phyloP scores from a whole-genome alignment of 176 grass and related monocot species.

The Tillandsia leiboldiana region DNA sequence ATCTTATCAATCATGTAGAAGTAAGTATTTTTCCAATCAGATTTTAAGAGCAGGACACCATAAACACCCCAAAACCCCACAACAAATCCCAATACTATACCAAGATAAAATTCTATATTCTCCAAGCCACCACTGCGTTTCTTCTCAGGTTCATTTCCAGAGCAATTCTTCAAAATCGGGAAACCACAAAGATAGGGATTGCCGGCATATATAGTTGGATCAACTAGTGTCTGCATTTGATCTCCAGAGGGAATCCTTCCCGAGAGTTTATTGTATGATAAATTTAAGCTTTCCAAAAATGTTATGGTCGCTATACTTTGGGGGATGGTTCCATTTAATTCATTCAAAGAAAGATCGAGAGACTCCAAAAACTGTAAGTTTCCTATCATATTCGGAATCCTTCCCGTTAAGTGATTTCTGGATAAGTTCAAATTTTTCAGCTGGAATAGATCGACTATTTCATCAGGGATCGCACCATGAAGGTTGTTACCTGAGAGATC shows the following conservation, averaged over 20 bases:
- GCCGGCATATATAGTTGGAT: slow-evolving; percentile 19
- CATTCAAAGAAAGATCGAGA: slow-evolving; percentile 28
- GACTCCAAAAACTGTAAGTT: slow-evolving; percentile 24
- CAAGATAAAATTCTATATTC: slow-evolving; percentile 2
- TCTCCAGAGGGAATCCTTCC: slow-evolving; percentile 24
- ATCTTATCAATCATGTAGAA: slow-evolving; percentile 4
- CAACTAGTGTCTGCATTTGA: slow-evolving; percentile 33
- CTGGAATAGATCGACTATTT: slow-evolving; percentile 5
- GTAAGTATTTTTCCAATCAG: slow-evolving; percentile 9
- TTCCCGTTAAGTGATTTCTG: slow-evolving; percentile 3
- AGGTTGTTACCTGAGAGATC: slow-evolving; percentile 32
- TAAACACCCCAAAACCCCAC: slow-evolving; percentile 5
- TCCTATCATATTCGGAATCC: slow-evolving; percentile 15
- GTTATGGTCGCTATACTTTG: not conserved
- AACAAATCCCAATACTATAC: slow-evolving; percentile 7
- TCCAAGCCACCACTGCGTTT: not conserved
- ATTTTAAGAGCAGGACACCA: not conserved
- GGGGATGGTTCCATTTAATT: slow-evolving; percentile 22
- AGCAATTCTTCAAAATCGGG: slow-evolving; percentile 14
- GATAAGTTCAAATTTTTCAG: slow-evolving; percentile 29
- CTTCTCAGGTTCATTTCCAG: too few species aligned
- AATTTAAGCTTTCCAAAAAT: slow-evolving; percentile 18
- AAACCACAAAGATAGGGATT: slow-evolving; percentile 23
- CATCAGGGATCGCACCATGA: slow-evolving; percentile 12
- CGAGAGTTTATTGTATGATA: slow-evolving; percentile 31